These are phyloP conservation scores for Chlorella sorokiniana DNA, from an alignment of 139 green algal genomes.

Conservation along the genomic window DNA sequence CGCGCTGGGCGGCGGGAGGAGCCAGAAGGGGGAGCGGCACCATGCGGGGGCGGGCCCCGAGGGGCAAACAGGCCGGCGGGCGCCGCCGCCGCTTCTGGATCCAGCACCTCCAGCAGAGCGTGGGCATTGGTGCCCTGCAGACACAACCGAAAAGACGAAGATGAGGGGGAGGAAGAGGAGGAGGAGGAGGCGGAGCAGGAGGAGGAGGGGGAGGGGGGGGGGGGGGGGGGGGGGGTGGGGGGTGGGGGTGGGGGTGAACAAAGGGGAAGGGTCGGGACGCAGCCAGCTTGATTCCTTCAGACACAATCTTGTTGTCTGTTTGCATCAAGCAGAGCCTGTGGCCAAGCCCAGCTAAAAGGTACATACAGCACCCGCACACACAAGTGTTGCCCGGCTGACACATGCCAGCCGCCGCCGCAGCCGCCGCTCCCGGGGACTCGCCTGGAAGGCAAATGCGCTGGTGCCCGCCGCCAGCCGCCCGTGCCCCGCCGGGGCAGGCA, in stretches of 20 bases:
- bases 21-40: slow-evolving; percentile 10
- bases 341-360: no score
- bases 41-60: neutral
- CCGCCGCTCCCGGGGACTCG: neutral
- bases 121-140: slow-evolving; percentile 62
- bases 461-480: neutral
- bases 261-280: no score
- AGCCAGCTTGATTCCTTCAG: no score
- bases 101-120: slow-evolving; percentile 30
- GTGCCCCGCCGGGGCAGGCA: neutral
- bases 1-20: neutral
- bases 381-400: no score
- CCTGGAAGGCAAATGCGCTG: slow-evolving; percentile 50
- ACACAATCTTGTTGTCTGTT: no score
- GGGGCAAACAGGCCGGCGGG: neutral
- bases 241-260: no score
- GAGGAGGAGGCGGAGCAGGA: neutral
- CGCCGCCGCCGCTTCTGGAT: neutral
- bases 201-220: neutral
- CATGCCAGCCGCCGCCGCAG: neutral
- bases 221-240: no score
- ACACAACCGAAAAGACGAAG: neutral
- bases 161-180: neutral
- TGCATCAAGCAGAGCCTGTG: no score
- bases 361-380: no score